Conservation (phyloP, 179 eudicot species). For the Drosera spatulata region DNA sequence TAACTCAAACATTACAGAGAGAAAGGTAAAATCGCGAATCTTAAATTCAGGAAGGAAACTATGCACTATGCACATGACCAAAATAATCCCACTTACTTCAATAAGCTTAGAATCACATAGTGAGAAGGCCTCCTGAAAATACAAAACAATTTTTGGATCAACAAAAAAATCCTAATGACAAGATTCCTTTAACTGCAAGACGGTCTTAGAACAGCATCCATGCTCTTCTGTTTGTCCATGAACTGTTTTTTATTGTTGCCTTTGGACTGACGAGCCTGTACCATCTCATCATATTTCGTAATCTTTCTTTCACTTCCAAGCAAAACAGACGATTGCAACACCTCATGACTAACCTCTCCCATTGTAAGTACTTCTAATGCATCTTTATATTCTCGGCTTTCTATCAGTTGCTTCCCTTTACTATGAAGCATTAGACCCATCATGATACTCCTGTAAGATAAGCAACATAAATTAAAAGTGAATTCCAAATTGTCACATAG, state of each 20-base stretch:
- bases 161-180: neutral
- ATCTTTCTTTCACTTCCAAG: no score
- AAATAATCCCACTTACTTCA: conserved; percentile 40
- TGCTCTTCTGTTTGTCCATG: no score
- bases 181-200: no score
- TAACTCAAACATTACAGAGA: neutral
- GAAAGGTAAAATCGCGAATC: neutral
- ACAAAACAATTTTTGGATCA: conserved; percentile 9
- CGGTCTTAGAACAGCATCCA: no score
- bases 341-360: conserved; percentile 65
- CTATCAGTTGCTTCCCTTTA: conserved; percentile 60
- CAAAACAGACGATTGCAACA: no score
- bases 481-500: no score
- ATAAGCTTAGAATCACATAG: conserved; percentile 56
- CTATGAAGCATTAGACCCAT: conserved; percentile 95
- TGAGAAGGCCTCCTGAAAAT: conserved; percentile 78
- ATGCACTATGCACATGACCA: neutral
- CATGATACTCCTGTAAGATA: conserved; percentile 68
- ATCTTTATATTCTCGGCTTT: conserved; percentile 42
- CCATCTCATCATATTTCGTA: no score
- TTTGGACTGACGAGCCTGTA: no score
- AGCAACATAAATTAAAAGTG: conserved; percentile 2
- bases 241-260: no score
- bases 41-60: neutral
- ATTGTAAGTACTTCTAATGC: conserved; percentile 82